Evolutionary conservation across 495 filamentous ascomycete species (phyloP), one percentile per base, ranked within the genome.

Genomic region (Venustampulla echinocandica): DNA sequence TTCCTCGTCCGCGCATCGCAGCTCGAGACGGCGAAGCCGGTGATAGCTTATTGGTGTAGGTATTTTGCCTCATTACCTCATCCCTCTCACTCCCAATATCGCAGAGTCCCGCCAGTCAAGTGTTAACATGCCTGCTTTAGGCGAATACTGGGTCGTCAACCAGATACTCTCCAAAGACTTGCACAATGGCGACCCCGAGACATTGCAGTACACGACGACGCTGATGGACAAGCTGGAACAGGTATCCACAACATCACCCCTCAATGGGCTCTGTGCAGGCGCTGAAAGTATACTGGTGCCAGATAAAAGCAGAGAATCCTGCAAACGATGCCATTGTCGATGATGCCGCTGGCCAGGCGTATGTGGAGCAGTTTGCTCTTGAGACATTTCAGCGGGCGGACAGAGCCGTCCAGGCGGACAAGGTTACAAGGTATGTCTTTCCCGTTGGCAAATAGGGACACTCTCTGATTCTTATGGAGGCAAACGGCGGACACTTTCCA

Each of bases 21-120:
- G 64, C 73, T 99, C 21, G 88, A 90, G 60, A 76, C 71, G 36
- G 76, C 77, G 36, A 89, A 89, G 67, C 90, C 92, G 10, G 81
- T 90, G 47, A 76, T 96, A 39, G 74, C 89, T 27, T 97, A 96
- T 61, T 97, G 90, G 85, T 95, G 90, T 95, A 73, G 64, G 84
- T 22, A 21, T 22, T 18, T 74, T 27, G 48, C 14, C n/a, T n/a
- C n/a, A n/a, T n/a, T n/a, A n/a, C n/a, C n/a, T n/a, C n/a, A n/a
- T n/a, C n/a, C n/a, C n/a, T n/a, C n/a, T n/a, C n/a, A n/a, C n/a
- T n/a, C n/a, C n/a, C n/a, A n/a, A n/a, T n/a, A n/a, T n/a, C n/a
- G n/a, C n/a, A n/a, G n/a, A n/a, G n/a, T 18, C 33, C 15, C 38
- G 37, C 38, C 43, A 48, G 10, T 51, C 35, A 10, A 7, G 20